Evolutionary conservation across 2,329 filamentous ascomycete species (phyloP), one percentile per base, ranked within the genome.

Genomic region (Ustilaginoidea virens): DNA sequence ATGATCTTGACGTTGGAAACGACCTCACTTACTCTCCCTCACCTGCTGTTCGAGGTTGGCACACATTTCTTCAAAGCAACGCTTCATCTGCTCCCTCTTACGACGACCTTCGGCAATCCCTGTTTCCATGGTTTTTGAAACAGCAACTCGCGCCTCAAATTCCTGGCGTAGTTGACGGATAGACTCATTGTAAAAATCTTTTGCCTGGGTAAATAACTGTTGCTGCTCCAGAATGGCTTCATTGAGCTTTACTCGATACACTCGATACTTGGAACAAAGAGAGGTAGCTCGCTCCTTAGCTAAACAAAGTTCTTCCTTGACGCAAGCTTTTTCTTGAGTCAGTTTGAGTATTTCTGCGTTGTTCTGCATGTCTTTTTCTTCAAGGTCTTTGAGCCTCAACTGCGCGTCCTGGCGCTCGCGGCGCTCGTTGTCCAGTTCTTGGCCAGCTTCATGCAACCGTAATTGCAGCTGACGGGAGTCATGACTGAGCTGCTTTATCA

Each of bases 191-290:
- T 51, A 55, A 23, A 45, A 45, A 2, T 44, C 29, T 23, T 45
- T 50, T 7, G 50, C 47, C 22, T 46, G 44, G 4, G 34, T 40
- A 36, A 51, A 63, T 2, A 66, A 45, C 5, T 40, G 40, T 32
- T 66, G 59, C 17, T 68, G 63, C 33, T 68, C 62, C 2, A 39
- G 34, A 7, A 60, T 56, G 2, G 58, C 56, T 27, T 56, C 46
- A 31, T 65, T 62, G n/a, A 69, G 40, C 11, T 54, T 55, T 3
- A 41, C 37, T 30, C 45, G 53, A 33, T 50, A 56, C 1, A 38
- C 38, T 5, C 42, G 43, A 24, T 51, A 41, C 31, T 51, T 63
- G 7, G 52, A 49, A 27, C 54, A 34, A 7, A 49, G 22, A 5
- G 25, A 27, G 10, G 28, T 28, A 2, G 30, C 33, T 26, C 36